Evolutionary conservation across 83 land plant species (phyloP), one percentile per base, ranked within the genome.

Genomic region (Picea abies): DNA sequence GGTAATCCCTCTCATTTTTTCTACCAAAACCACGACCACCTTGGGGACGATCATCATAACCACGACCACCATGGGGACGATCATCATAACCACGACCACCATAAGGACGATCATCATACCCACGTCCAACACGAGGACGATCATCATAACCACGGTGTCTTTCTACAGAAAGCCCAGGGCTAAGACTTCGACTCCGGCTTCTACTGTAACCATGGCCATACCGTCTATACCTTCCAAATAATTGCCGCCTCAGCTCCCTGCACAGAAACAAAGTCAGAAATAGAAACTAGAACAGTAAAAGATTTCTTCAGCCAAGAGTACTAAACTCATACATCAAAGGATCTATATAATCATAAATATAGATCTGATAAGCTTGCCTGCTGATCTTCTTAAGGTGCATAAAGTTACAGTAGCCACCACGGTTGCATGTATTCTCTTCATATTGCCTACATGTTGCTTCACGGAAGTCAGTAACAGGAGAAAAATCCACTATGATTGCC

Each of bases 361-460:
- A 56, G 0, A 56, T 56, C 60, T 56, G 16, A 12, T 56, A 56
- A 56, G 60, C 60, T 56, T 56, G 60, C 60, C 60, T 56, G 60
- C 60, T 56, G 60, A 56, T 56, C 60, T 90, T 86, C 81, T 90
- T 90, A 67, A 90, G 68, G 82, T 92, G 94, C 94, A 92, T 92
- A 75, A 92, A 92, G 78, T 92, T 92, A 81, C 94, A 92, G 70
- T 92, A 92, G 5, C 94, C 94, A 32, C 94, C 94, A 60, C 94
- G 86, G 79, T 88, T 90, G 71, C 94, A 92, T 12, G 91, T 92
- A 79, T 92, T 90, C 79, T 92, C 94, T 76, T 92, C 94, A 80
- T 92, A 92, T 61, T 92, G 92, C 63, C 94, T 63, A 77, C 94
- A 92, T 60, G 94, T 92, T 5, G 94, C 94, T 83, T 92, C 94